Base-by-base conservation (phyloP, 1,284 basidiomycete species). In the Sanghuangporus weigelae region DNA sequence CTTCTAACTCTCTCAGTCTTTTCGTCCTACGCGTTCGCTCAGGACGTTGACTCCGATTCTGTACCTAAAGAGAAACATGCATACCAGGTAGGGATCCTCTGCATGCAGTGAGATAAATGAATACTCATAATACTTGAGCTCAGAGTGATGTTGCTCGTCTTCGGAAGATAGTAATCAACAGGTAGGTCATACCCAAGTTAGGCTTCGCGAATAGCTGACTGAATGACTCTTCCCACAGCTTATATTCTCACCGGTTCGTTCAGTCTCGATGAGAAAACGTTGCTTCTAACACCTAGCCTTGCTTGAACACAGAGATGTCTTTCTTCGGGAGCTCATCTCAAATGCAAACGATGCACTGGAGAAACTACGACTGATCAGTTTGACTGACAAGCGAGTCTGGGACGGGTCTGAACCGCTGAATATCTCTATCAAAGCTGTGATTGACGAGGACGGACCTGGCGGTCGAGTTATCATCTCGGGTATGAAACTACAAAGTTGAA, bases 261-360 rank as follows among this genome's bases (percentile, higher is more conserved):
- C 19, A 6, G 16, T n/a, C 12, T 46, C 26, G 26, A 31, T 59
- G 39, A 31, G 51, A 62, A 42, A 58, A 53, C 10, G 26, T 62
- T 40, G 63, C 67, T 60, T 48, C 16, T n/a, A 16, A 19, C 2
- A 2, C 44, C 16, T 19, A n/a, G 44, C 16, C 7, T 63, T 21
- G 55, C 51, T 44, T 56, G 1, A 21, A 40, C 64, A 73, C 69
- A 93, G 93, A 69, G 95, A 96, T 65, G 89, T 97, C 56, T 98
- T 96, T 75, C 83, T 98, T 58, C 91, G 95, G 51, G 95, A 98
- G 76, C 80, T 97, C 55, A 84, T 97, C 64, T 96, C 94, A 11
- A 98, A 98, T 72, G 89, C 94, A 39, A 96, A 96, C 73, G 95
- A 98, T 74, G 95, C 96, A 1, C 79, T 97, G 48, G 95, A 98